These are phyloP conservation scores for Talaromyces sp. DNA, from an alignment of 2,329 filamentous ascomycete species.

Conservation along the genomic window DNA sequence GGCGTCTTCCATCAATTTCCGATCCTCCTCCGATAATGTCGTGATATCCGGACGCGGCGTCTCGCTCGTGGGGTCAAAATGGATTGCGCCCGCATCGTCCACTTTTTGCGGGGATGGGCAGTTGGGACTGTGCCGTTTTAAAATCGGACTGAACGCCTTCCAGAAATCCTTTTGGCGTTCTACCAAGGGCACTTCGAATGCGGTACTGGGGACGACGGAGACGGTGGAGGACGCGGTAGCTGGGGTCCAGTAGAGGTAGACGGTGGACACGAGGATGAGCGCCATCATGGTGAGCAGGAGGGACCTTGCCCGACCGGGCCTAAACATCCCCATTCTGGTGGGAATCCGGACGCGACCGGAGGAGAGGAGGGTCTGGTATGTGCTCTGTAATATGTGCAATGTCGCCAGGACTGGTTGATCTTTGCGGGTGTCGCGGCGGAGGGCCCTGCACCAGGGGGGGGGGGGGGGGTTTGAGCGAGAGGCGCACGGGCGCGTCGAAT, in stretches of 20 bases:
- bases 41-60: slow-evolving; percentile 41
- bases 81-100: slow-evolving; percentile 25
- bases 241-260: slow-evolving; percentile 42
- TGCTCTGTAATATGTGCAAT: neutral
- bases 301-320: slow-evolving; percentile 33
- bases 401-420: neutral
- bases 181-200: slow-evolving; percentile 37
- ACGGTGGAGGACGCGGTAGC: slow-evolving; percentile 31
- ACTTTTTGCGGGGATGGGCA: slow-evolving; percentile 33
- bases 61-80: slow-evolving; percentile 35
- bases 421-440: slow-evolving; percentile 7
- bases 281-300: slow-evolving; percentile 32
- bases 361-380: neutral
- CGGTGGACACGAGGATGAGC: slow-evolving; percentile 35
- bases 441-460: neutral
- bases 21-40: slow-evolving; percentile 35
- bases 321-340: slow-evolving; percentile 29
- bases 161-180: slow-evolving; percentile 43
- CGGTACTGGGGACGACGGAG: slow-evolving; percentile 35
- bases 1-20: slow-evolving; percentile 39
- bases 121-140: slow-evolving; percentile 36
- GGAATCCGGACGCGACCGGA: neutral
- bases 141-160: slow-evolving; percentile 38
- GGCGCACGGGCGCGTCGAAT: slow-evolving; percentile 26
- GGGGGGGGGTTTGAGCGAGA: slow-evolving; percentile 17